phyloP scores from a whole-genome alignment of 148 eudicot species.

The Fagopyrum homotropicum region DNA sequence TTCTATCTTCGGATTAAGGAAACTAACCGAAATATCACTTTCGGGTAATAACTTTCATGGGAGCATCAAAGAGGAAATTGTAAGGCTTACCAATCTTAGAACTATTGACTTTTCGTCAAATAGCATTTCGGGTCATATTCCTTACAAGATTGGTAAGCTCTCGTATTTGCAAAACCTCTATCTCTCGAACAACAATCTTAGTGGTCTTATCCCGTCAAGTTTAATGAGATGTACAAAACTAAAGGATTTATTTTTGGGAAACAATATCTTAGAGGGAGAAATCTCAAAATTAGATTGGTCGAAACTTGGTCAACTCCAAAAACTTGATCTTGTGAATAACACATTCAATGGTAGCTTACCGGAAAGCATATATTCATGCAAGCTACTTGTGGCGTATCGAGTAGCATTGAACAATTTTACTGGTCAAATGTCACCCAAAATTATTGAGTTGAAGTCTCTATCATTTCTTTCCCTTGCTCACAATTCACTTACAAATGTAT shows the following conservation, averaged over 20 bases:
- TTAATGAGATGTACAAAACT: slow-evolving; percentile 61
- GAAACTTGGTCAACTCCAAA: slow-evolving; percentile 28
- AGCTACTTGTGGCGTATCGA: slow-evolving; percentile 57
- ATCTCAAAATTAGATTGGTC: slow-evolving; percentile 69
- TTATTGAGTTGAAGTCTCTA: neutral
- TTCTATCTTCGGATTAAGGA: neutral
- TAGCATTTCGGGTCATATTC: slow-evolving; percentile 39
- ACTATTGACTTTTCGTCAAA: too few relatives aligned
- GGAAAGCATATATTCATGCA: slow-evolving; percentile 49
- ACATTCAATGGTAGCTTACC: too few relatives aligned
- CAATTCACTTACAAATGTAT: neutral
- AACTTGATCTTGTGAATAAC: too few relatives aligned
- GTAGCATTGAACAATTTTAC: slow-evolving; percentile 43
- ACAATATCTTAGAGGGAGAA: slow-evolving; percentile 50
- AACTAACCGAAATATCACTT: neutral
- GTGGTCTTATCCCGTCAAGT: slow-evolving; percentile 53
- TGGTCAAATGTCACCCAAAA: slow-evolving; percentile 28
- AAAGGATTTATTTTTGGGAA: slow-evolving; percentile 44
- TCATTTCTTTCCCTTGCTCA: neutral
- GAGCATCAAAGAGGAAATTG: too few relatives aligned
- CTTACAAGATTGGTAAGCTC: slow-evolving; percentile 47
- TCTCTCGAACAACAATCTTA: slow-evolving; percentile 59
- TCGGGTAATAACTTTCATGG: neutral
- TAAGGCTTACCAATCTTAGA: too few relatives aligned
- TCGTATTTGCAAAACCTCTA: slow-evolving; percentile 42